A percentile compares a stretch with the other conserved stretches of the same genome.
Evolutionary conservation across 2,329 filamentous ascomycete species (phyloP).

Genomic region (Cytospora piceae): DNA sequence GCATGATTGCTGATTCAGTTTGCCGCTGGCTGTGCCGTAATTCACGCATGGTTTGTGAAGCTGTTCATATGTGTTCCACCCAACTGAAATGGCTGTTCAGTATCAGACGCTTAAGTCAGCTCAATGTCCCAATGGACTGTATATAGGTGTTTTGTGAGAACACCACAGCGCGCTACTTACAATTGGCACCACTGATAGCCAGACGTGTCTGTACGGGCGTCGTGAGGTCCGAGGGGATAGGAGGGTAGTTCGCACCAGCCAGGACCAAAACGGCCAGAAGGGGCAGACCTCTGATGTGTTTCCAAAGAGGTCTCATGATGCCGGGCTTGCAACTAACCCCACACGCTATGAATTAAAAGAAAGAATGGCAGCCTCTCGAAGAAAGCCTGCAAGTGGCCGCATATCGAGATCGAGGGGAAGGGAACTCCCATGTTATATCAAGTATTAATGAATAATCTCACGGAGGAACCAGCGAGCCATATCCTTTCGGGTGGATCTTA

Average conservation of each 20-base stretch:
- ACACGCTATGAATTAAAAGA: too few species aligned
- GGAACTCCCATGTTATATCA: not conserved
- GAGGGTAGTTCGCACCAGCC: constrained; percentile 23
- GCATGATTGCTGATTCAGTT: constrained; percentile 13
- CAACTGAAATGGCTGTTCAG: constrained; percentile 43
- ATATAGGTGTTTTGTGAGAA: constrained; percentile 38
- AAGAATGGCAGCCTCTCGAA: not conserved
- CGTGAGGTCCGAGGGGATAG: constrained; percentile 27
- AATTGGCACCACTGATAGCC: constrained; percentile 27
- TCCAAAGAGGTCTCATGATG: constrained; percentile 18
- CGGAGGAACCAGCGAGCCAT: not conserved
- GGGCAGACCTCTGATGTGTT: not conserved
- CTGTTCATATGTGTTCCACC: constrained; percentile 29
- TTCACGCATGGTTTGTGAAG: constrained; percentile 25
- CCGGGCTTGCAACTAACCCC: not conserved
- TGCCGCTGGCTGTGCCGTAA: constrained; percentile 24
- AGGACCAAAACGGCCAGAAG: constrained; percentile 8
- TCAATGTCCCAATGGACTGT: constrained; percentile 37
- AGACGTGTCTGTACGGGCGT: constrained; percentile 28
- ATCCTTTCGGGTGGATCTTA: not conserved
- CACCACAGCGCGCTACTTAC: constrained; percentile 2
- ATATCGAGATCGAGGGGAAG: not conserved
- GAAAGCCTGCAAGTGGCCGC: not conserved
- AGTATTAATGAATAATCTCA: not conserved
- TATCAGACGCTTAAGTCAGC: constrained; percentile 44